These are phyloP conservation scores for Cephaloascus albidus DNA, from an alignment of 805 yeast genomes.

Conservation along the genomic window DNA sequence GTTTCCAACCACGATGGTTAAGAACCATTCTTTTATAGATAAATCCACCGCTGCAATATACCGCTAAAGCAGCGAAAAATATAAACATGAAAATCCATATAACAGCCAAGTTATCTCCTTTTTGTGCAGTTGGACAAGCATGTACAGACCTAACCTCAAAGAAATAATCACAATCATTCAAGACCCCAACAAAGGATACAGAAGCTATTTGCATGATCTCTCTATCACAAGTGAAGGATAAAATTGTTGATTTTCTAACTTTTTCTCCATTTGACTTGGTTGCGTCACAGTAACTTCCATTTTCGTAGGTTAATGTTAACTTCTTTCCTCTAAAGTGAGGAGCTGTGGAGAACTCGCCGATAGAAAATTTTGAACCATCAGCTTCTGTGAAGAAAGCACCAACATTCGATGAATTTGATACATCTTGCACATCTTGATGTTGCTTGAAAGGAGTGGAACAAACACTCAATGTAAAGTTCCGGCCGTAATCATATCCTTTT, in stretches of 20 bases:
- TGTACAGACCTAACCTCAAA: slow-evolving; percentile 79
- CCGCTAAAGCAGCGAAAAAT: slow-evolving; percentile 25
- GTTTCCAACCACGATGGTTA: slow-evolving; percentile 1
- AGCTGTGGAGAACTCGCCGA: slow-evolving; percentile 51
- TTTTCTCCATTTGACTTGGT: slow-evolving; percentile 31
- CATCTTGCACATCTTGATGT: slow-evolving; percentile 17
- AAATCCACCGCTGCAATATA: slow-evolving; percentile 27
- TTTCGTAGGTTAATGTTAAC: slow-evolving; percentile 56
- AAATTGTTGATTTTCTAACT: slow-evolving; percentile 49
- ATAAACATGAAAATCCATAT: slow-evolving; percentile 57
- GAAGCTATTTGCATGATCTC: slow-evolving; percentile 59
- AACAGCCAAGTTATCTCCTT: slow-evolving; percentile 53
- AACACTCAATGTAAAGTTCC: slow-evolving; percentile 67
- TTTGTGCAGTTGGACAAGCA: slow-evolving; percentile 77
- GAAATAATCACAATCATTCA: slow-evolving; percentile 71
- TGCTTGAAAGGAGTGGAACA: slow-evolving; percentile 47
- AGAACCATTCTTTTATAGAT: slow-evolving; percentile 13
- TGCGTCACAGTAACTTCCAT: slow-evolving; percentile 52
- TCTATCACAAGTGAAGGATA: slow-evolving; percentile 73
- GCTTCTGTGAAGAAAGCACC: slow-evolving; percentile 51
- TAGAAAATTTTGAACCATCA: slow-evolving; percentile 34
- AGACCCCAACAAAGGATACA: slow-evolving; percentile 59
- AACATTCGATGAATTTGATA: slow-evolving; percentile 29
- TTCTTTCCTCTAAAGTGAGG: slow-evolving; percentile 70
- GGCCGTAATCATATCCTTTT: slow-evolving; percentile 59